Conservation (phyloP, 1,284 basidiomycete species). For the Heterobasidion occidentale region DNA sequence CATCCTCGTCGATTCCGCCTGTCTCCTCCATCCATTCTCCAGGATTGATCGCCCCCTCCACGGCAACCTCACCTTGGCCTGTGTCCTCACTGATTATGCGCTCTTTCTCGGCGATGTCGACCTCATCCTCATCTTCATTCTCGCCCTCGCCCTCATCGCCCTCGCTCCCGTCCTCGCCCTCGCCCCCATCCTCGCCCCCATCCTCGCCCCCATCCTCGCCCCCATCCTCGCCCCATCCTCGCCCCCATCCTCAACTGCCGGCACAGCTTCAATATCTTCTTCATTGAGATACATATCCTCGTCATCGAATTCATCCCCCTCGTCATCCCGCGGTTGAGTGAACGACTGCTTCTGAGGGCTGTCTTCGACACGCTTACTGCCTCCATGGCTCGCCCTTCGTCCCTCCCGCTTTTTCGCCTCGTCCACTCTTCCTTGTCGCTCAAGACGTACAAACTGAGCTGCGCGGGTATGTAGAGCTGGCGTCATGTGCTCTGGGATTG, state of each 20-base stretch:
- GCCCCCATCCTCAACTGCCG: conserved; percentile 19
- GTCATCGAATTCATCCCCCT: background rate
- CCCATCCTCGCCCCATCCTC: conserved; percentile 54
- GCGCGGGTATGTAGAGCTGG: background rate
- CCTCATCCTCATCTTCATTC: background rate
- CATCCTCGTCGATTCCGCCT: background rate
- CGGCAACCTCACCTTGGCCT: background rate
- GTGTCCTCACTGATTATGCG: background rate
- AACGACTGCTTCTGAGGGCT: background rate
- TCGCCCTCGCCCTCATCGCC: background rate
- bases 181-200: background rate
- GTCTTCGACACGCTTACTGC: background rate
- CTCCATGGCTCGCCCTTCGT: background rate
- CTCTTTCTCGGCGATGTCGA: background rate
- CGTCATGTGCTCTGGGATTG: background rate
- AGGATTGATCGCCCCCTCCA: background rate
- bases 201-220: conserved; percentile 41
- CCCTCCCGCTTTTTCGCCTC: background rate
- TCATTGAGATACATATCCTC: background rate
- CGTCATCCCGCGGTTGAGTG: background rate
- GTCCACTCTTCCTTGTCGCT: background rate
- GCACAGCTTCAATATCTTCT: too few species aligned
- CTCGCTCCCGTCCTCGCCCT: background rate
- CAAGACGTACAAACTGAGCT: background rate
- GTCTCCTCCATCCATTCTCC: background rate